Conservation (phyloP, 164 flowering plant species). For the Aristolochia fimbriata region DNA sequence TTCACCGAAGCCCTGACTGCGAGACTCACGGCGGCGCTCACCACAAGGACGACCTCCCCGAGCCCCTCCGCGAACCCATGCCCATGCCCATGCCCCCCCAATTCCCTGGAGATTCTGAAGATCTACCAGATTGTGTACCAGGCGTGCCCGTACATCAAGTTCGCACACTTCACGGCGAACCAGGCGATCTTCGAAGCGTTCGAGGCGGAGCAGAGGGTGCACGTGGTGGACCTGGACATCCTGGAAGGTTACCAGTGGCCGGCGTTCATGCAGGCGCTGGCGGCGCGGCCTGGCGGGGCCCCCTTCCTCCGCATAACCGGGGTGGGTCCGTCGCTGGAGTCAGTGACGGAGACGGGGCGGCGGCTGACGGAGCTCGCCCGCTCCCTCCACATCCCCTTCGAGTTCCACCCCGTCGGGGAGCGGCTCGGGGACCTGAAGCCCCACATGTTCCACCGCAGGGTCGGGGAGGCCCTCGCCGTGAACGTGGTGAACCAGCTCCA, state of each 20-base stretch:
- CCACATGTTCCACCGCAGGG: conserved; percentile 57
- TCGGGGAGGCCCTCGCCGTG: conserved; percentile 66
- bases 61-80: conserved; percentile 16
- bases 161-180: conserved; percentile 78
- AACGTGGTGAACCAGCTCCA: conserved; percentile 55
- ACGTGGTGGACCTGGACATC: conserved; percentile 64
- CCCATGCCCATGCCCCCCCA: conserved; percentile 35
- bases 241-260: conserved; percentile 86
- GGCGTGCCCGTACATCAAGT: conserved; percentile 69
- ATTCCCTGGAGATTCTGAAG: conserved; percentile 42
- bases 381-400: conserved; percentile 56
- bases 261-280: conserved; percentile 70
- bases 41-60: conserved; percentile 31
- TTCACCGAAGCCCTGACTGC: conserved; percentile 64
- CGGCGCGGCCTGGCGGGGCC: conserved; percentile 53
- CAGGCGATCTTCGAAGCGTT: conserved; percentile 77
- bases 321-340: conserved; percentile 36
- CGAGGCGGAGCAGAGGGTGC: conserved; percentile 58
- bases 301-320: conserved; percentile 74
- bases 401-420: conserved; percentile 60
- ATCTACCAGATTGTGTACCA: conserved; percentile 65
- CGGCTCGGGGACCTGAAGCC: conserved; percentile 51
- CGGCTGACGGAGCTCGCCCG: conserved; percentile 47
- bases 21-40: conserved; percentile 44
- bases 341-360: conserved; percentile 47